Base-by-base conservation (phyloP, 192 early-diverging fungal genomes). In the Coemansia sp. region DNA sequence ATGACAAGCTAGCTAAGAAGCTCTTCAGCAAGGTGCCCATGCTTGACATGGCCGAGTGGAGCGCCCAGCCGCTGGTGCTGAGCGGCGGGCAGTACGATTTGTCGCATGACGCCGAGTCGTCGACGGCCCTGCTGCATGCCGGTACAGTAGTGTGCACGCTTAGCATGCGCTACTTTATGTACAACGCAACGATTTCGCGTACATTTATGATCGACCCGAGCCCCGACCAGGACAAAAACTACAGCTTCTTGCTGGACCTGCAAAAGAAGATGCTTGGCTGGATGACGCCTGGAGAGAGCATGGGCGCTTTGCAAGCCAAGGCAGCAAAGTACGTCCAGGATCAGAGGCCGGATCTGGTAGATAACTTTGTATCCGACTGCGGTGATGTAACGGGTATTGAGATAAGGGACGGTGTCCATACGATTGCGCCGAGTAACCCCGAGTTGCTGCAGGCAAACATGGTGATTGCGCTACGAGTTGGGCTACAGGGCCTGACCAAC, bases 301-400 rank as follows among this genome's bases (percentile, higher is more conserved):
- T 94, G 75, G 85, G 84, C 51, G 89, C 92, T 34, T 84, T 99
- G 10, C 95, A 97, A 68, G 74, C 51, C 46, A 80, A 86, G 39
- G 89, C 93, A 1, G 58, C 88, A 1, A 74, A 83, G 39, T 89
- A 84, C 67, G 90, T 99, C 42, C 74, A 85, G 35, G 77, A 83
- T 59, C 91, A 92, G 48, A 87, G 92, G 36, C 91, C 96, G 11
- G 95, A 97, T 18, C 86, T 99, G 26, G 87, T 87, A 69, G 80
- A 82, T n/a, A 74, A 93, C 65, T 94, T 99, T 79, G 84, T 91
- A 23, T 94, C 94, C 67, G 92, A 85, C 76, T 85, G 90, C 62
- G 97, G 97, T 33, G 94, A 88, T 73, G 88, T 70, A 23, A 97
- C 93, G 60, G 97, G 97, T 10, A 92, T 98, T 51, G 96, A 99